These are phyloP conservation scores for Apiospora aurea DNA, from an alignment of 2,329 filamentous ascomycete genomes.

Conservation along the genomic window DNA sequence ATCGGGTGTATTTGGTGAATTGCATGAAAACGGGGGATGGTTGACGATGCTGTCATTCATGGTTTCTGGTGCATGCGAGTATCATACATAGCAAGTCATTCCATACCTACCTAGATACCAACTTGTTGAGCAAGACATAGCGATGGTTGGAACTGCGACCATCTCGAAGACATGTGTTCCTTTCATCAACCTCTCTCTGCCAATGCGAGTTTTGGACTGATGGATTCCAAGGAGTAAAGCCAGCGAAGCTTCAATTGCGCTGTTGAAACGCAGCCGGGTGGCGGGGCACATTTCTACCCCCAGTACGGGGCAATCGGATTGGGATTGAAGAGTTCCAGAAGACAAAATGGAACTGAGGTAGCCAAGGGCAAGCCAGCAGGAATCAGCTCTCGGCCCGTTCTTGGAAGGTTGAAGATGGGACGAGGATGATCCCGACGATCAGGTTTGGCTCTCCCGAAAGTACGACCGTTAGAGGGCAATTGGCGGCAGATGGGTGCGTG, in stretches of 20 bases:
- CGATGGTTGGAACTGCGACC: no score
- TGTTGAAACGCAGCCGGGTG: slow-evolving; percentile 2
- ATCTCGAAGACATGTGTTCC: no score
- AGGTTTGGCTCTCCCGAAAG: neutral
- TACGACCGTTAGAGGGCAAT: neutral
- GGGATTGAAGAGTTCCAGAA: neutral
- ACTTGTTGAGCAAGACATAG: no score
- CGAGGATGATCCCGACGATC: slow-evolving; percentile 13
- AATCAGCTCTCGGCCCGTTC: neutral
- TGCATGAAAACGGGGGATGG: neutral
- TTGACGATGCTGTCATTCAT: no score
- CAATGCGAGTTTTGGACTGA: neutral
- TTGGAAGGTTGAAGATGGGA: neutral
- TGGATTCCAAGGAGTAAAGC: neutral
- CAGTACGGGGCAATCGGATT: neutral
- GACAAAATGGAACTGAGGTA: neutral
- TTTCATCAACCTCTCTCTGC: neutral
- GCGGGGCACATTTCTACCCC: neutral
- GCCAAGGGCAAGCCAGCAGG: neutral
- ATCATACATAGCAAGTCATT: no score
- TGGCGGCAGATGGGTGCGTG: neutral
- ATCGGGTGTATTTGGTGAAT: neutral
- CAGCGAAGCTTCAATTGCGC: neutral
- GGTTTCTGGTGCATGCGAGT: no score
- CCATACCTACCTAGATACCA: neutral